A percentile compares a stretch with the other conserved stretches of the same genome.
Evolutionary conservation across 2,329 filamentous ascomycete genomes (phyloP).

Genomic region (Penicillium occitanis): DNA sequence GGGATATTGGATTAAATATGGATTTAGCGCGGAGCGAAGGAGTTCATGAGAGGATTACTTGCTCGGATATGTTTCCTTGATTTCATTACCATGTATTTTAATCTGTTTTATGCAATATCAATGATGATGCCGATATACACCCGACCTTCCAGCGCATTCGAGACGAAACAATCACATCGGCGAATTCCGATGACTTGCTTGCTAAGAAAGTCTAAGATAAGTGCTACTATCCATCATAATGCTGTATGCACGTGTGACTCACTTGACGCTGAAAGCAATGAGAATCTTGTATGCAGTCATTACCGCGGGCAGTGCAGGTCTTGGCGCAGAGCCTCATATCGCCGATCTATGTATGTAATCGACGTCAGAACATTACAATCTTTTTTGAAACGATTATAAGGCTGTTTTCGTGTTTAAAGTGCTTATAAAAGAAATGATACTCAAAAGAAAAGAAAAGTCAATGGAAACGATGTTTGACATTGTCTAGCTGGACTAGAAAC

Average conservation of each 20-base stretch:
- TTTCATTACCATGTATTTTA: not conserved
- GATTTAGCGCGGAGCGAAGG: not conserved
- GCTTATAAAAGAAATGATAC: not conserved
- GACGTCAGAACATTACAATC: not conserved
- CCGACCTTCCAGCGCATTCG: not conserved
- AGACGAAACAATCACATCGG: not conserved
- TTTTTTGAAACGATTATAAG: no score
- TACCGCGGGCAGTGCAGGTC: not conserved
- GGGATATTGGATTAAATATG: not conserved
- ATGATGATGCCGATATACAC: not conserved
- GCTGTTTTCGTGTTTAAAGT: not conserved
- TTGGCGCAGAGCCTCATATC: not conserved
- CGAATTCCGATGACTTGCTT: slow-evolving; percentile 1
- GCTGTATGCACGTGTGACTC: slow-evolving; percentile 6
- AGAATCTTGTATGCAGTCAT: not conserved
- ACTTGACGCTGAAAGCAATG: not conserved
- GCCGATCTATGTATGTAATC: not conserved
- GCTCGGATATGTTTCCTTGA: not conserved
- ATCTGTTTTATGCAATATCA: not conserved
- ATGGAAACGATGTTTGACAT: not conserved
- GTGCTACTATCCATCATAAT: not conserved
- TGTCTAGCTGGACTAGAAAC: not conserved
- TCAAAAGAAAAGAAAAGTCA: not conserved
- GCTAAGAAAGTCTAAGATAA: not conserved
- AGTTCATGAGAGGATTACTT: not conserved